These are phyloP conservation scores for Nicotiana paniculata DNA, from an alignment of 257 asterid species.

Conservation along the genomic window DNA sequence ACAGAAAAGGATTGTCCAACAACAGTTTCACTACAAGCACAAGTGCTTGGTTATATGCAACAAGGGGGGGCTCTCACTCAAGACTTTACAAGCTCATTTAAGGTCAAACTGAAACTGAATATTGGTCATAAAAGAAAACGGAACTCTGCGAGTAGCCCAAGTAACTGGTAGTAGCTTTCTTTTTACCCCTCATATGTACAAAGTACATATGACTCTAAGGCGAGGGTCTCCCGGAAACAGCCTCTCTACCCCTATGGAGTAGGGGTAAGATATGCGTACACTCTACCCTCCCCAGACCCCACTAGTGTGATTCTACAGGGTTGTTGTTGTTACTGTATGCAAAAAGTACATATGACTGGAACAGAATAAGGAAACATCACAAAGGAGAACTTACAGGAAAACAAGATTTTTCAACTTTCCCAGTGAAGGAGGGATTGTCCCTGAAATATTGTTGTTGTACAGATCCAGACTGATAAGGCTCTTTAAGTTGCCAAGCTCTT, in stretches of 20 bases:
- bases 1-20: neutral
- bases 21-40: constrained; percentile 4
- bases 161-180: neutral
- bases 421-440: constrained; percentile 63
- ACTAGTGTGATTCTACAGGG: no score
- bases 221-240: no score
- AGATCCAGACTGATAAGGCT: constrained; percentile 88
- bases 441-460: constrained; percentile 82
- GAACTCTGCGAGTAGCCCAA: neutral
- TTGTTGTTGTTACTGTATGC: no score
- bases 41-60: neutral
- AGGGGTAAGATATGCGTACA: no score
- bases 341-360: neutral
- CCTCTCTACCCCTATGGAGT: no score
- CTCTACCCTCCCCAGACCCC: no score
- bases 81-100: neutral
- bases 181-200: neutral
- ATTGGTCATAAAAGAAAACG: neutral
- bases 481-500: constrained; percentile 80
- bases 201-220: neutral
- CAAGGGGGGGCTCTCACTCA: neutral
- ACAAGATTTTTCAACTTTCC: constrained; percentile 79
- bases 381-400: constrained; percentile 61
- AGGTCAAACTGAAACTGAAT: neutral
- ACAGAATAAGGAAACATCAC: neutral